Evolutionary conservation across 257 asterid genomes (phyloP), one percentile per base, ranked within the genome.

Genomic region (Ocimum tenuiflorum): DNA sequence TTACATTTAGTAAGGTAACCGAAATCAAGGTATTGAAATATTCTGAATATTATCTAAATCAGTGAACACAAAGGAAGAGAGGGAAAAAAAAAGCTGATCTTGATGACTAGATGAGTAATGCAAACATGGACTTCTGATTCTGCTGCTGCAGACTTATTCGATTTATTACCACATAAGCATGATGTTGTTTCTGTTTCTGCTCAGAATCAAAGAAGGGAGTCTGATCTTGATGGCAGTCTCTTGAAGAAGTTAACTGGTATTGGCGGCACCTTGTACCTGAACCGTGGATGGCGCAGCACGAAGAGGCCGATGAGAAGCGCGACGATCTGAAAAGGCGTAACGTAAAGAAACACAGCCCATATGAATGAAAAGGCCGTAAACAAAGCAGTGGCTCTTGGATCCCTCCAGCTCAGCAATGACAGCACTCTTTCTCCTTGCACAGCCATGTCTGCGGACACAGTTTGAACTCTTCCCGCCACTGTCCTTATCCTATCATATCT

Each of bases 141-240:
- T 65, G 42, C 8, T 47, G 41, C 36, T 48, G 72, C 71, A 23
- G 75, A 53, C 51, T 63, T 75, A 60, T 60, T 71, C 57, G 62
- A 71, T 17, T 60, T 58, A 35, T 60, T 60, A 48, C 62, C 10
- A 48, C 33, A 7, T 27, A 52, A 48, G 41, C 59, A 31, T 24
- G 0, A 6, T n/a, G 45, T n/a, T n/a, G n/a, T n/a, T 31, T 6
- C 51, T 62, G 18, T 47, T 54, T 38, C 61, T 68, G 23, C 65
- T 64, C 48, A 17, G 55, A 56, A 60, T 88, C 79, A 92, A 41
- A 92, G 81, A 48, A 92, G 91, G 57, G 86, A 73, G 71, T 89
- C 98, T 57, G 97, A 73, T 70, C 90, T 85, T 5, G 98, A 78
- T 35, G 98, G 95, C 57, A 92, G 65, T 64, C 98, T 92, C 89